Evolutionary conservation across 1,284 basidiomycete genomes (phyloP), one percentile per base, ranked within the genome.

Genomic region (Moesziomyces sp.): DNA sequence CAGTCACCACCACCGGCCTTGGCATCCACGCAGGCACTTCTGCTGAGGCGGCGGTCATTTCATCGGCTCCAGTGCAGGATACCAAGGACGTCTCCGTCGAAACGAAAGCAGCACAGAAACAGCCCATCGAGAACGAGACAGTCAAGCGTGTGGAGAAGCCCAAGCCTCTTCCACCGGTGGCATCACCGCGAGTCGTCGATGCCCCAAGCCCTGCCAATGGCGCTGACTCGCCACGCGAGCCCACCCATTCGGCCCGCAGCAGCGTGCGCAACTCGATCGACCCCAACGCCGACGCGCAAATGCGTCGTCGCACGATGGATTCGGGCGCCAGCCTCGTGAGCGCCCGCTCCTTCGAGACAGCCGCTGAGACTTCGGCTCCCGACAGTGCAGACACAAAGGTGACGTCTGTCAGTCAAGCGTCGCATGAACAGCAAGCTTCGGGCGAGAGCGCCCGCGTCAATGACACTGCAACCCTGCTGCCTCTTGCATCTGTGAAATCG

Each of bases 341-440:
- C 23, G 45, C 52, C 13, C 52, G 55, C 11, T 72, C 67, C 1
- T 80, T 76, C 26, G 78, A 80, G 54, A 80, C 78, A 9, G 77
- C 78, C 0, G 74, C 61, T 13, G 77, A 76, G 38, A 64, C 61
- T 48, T 43, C 64, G 8, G 70, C 53, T 5, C 38, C 53, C 33
- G 44, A 47, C 40, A 64, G 65, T 14, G 61, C 65, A 23, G 71
- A 68, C 30, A 46, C 65, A 10, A 60, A 33, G 18, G 30, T 45
- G 28, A 16, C 43, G 10, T 52, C 70, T 1, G 59, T 68, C 57
- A 24, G 7, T 33, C 10, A 50, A 23, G 18, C 52, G n/a, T 14
- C 19, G n/a, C 30, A 38, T 14, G 52, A 57, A 14, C 49, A 52
- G 21, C 35, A n/a, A 21, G 49, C 23, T 42, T 19, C 28, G n/a